phyloP scores from a whole-genome alignment of 2,329 filamentous ascomycete genomes.

The Phialophora verrucosa region DNA sequence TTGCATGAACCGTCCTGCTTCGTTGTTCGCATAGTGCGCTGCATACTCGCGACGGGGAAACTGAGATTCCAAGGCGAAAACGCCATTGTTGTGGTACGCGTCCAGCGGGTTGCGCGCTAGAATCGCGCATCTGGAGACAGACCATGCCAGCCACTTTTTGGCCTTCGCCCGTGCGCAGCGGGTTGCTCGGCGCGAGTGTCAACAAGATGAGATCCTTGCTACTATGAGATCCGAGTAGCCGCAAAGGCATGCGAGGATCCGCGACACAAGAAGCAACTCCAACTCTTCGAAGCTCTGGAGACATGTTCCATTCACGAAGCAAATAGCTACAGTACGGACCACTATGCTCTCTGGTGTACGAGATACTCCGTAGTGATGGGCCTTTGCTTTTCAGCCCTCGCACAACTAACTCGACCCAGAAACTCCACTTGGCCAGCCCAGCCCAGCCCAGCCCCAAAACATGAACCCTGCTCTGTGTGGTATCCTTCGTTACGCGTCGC shows the following conservation, averaged over 20 bases:
- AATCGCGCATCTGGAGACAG: constrained; percentile 9
- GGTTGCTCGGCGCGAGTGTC: neutral
- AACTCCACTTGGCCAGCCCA: neutral
- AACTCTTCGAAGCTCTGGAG: neutral
- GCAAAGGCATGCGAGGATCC: neutral
- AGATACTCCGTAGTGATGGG: neutral
- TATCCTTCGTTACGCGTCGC: constrained; percentile 7
- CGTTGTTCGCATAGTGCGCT: neutral
- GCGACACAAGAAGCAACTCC: neutral
- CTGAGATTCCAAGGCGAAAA: neutral
- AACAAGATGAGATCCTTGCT: neutral
- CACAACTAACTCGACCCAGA: neutral
- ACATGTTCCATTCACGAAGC: neutral
- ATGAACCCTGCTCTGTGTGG: neutral
- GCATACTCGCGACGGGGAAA: neutral
- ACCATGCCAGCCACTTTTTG: constrained; percentile 6
- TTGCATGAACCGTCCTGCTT: neutral
- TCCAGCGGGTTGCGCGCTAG: constrained; percentile 25
- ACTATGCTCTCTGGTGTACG: neutral
- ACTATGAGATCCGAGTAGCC: too few relatives aligned
- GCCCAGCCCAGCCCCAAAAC: neutral
- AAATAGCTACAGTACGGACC: neutral
- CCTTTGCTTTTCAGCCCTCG: neutral
- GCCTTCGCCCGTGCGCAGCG: neutral
- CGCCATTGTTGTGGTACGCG: constrained; percentile 33